Conservation (phyloP, 495 filamentous ascomycete species). For the Parachaetomium inaequale region DNA sequence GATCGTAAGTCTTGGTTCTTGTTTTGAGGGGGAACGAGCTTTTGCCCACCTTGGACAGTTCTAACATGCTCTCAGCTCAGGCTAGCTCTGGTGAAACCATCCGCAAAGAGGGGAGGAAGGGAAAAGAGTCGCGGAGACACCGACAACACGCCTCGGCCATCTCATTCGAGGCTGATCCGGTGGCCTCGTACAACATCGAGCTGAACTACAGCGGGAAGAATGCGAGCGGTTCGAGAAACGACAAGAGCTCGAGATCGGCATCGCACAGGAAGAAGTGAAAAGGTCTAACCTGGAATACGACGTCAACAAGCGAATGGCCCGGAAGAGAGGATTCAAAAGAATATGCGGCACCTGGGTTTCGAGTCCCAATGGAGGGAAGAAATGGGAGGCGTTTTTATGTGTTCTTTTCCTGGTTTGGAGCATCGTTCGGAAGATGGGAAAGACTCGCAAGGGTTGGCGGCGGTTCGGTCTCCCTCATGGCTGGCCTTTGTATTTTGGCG, state of each 20-base stretch:
- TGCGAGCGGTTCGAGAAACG: conserved; percentile 3
- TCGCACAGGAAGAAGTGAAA: conserved; percentile 8
- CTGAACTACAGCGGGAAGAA: conserved; percentile 27
- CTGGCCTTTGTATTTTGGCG: background rate
- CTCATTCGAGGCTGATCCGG: conserved; percentile 5
- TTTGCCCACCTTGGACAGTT: background rate
- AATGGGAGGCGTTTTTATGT: background rate
- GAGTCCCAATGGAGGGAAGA: background rate
- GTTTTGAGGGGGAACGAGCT: background rate
- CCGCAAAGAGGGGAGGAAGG: conserved; percentile 12
- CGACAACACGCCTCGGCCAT: conserved; percentile 2
- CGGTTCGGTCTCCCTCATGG: background rate
- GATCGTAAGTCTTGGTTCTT: conserved; percentile 28
- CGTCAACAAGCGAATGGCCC: background rate
- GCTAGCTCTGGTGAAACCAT: conserved; percentile 2
- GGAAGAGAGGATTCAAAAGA: background rate
- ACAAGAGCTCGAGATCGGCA: conserved; percentile 1
- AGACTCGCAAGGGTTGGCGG: conserved; percentile 10
- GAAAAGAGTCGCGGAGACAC: conserved; percentile 20
- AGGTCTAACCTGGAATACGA: background rate
- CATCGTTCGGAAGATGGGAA: conserved; percentile 4
- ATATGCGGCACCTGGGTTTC: background rate
- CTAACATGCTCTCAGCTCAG: conserved; percentile 4
- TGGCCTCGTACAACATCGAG: conserved; percentile 20
- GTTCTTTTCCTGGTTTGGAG: background rate